Base-by-base conservation (phyloP, 2,329 filamentous ascomycete genomes). In the Ascochyta koolunga region DNA sequence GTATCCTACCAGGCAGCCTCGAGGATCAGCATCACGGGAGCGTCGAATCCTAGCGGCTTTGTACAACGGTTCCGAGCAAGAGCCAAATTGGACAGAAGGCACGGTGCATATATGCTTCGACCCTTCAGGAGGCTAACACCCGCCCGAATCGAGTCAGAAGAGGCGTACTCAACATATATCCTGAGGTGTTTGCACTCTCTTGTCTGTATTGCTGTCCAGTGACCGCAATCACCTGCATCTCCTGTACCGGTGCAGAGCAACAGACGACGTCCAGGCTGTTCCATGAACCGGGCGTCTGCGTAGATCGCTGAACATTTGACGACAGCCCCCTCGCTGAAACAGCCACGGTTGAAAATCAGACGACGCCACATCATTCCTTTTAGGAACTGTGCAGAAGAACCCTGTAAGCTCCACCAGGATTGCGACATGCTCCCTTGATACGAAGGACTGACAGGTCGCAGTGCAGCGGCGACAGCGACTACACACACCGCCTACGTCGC, bases 81-180 rank as follows among this genome's bases (percentile, higher is more conserved):
- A 65, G 54, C 62, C 60, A 64, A 65, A 59, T 62, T 59, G 62
- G 53, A 62, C 58, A 56, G 55, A 62, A 66, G 67, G 66, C 59
- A 64, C 62, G 49, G 65, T 68, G 67, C 71, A 73, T 73, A 72
- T 72, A 73, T 69, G 67, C 64, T 69, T 60, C 49, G 57, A 60
- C 56, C 67, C 64, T 70, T 61, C 61, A 57, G 58, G 44, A 53
- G 60, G 50, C 51, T 52, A 47, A 47, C 49, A 50, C 31, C 25
- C 31, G 42, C 48, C 37, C 39, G 19, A 21, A 24, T 42, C 25
- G 38, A 47, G 43, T 48, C 53, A 47, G 21, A 36, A 45, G 41
- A 45, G 36, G 15, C 21, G 5, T 44, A 9, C 16, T 24, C 10
- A 21, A 19, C 19, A 33, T 18, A 18, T 22, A 11, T 6, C 35